A percentile compares a stretch with the other conserved stretches of the same genome.
Conservation (phyloP, 2,329 filamentous ascomycete genomes). For the Alternaria novae-zelandiae region DNA sequence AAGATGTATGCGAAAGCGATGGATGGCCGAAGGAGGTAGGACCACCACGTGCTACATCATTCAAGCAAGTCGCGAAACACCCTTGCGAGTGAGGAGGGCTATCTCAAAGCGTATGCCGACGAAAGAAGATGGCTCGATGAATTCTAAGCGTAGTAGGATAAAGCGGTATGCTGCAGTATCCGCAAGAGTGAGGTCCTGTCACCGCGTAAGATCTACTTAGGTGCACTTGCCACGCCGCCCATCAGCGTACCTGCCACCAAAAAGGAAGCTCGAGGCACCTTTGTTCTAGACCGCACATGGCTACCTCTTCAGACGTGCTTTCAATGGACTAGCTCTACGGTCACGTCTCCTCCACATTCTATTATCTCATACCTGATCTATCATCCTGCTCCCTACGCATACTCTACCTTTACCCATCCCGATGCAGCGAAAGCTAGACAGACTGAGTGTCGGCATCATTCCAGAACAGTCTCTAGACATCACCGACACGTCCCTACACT, state of each 20-base stretch:
- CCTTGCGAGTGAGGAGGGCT: neutral
- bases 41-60: neutral
- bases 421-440: slow-evolving; percentile 2
- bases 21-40: neutral
- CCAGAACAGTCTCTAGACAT: slow-evolving; percentile 9
- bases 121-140: neutral
- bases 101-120: neutral
- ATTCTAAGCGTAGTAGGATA: neutral
- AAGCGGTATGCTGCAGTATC: neutral
- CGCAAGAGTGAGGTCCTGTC: neutral
- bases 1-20: neutral
- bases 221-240: neutral
- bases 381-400: neutral
- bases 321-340: neutral
- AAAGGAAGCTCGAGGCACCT: neutral
- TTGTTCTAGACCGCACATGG: neutral
- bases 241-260: neutral
- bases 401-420: neutral
- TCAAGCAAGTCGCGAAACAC: neutral
- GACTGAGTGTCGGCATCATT: slow-evolving; percentile 15
- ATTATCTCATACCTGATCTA: neutral
- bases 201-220: neutral
- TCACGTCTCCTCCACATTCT: neutral
- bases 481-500: slow-evolving; percentile 2
- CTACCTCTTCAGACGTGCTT: neutral